Percentiles rank a stretch among this genome's conserved stretches.
These are phyloP conservation scores for Oryza officinalis DNA, from an alignment of 176 grass and related monocot genomes.

Conservation along the genomic window DNA sequence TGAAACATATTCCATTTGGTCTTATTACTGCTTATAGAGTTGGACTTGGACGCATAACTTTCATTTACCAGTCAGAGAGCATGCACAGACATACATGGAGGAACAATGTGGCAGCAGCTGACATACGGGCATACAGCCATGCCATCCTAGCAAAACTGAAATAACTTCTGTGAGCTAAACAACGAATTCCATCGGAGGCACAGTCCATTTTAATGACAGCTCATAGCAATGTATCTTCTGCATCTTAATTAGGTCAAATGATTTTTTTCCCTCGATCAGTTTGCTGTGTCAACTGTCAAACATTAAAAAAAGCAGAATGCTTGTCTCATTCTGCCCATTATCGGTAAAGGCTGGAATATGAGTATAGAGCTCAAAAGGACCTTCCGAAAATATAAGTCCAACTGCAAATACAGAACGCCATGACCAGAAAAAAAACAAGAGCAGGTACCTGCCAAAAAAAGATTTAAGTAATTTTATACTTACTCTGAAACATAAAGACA, in stretches of 20 bases:
- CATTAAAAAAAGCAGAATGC: slow-evolving; percentile 19
- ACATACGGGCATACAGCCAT: not conserved
- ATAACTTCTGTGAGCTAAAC: not conserved
- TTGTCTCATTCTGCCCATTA: not conserved
- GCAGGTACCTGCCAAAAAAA: slow-evolving; percentile 13
- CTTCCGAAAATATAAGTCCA: slow-evolving; percentile 1
- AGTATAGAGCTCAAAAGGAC: slow-evolving; percentile 15
- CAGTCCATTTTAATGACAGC: slow-evolving; percentile 19
- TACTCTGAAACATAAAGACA: slow-evolving; percentile 4
- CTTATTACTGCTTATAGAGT: not conserved
- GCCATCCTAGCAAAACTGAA: not conserved
- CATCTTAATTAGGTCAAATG: slow-evolving; percentile 27
- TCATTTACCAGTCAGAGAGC: not conserved
- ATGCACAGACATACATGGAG: slow-evolving; percentile 1
- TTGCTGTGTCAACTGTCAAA: slow-evolving; percentile 14
- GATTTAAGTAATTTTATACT: not conserved
- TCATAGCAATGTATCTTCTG: slow-evolving; percentile 14
- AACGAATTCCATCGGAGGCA: slow-evolving; percentile 6
- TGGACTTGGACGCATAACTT: not conserved
- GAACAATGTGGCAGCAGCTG: not conserved
- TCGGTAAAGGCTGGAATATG: not conserved
- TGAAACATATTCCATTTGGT: not conserved
- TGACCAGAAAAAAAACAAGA: slow-evolving; percentile 23
- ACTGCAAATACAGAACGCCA: slow-evolving; percentile 26
- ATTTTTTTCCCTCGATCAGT: slow-evolving; percentile 4